Evolutionary conservation across 2,329 filamentous ascomycete species (phyloP), one percentile per base, ranked within the genome.

Genomic region (Colletotrichum cereale): DNA sequence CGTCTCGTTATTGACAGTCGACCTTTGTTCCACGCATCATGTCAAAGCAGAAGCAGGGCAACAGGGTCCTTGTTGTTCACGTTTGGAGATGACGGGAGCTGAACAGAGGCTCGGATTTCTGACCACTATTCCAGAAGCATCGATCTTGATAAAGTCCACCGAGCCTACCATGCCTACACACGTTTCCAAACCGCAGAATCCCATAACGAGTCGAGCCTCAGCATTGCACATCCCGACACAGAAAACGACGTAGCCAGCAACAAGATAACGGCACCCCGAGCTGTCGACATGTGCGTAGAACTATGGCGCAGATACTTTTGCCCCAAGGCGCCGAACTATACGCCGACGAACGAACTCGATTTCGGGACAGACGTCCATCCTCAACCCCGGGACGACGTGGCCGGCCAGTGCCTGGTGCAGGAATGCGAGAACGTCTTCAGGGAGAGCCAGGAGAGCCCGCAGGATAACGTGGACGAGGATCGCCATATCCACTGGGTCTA

Each of bases 291-390:
- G 68, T 71, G 68, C 8, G 52, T 68, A n/a, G 12, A 34, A 42
- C 21, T 71, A 31, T 71, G 57, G 57, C 68, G 68, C 57, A 62
- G 65, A 26, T 71, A 68, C 16, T 18, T 62, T 60, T 71, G 68
- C 57, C 57, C 68, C 50, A 71, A 62, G 36, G 50, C 68, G 24
- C 42, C 57, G 12, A 16, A 52, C 21, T 62, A 38, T n/a, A 64
- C n/a, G 52, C 56, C 24, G 14, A 24, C 40, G 16, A 38, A n/a
- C 38, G 14, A 63, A 12, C 44, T 55, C 10, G 0, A 6, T 3
- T 1, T 21, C 24, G 44, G 47, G 24, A 40, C 7, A 29, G 21
- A 38, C 5, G 10, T 6, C 3, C 68, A 71, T 34, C 68, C 64
- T 31, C 21, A 21, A 11, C 68, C 62, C 16, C 36, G 34, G 2